Evolutionary conservation across 345 rosid genomes (phyloP).

Genomic region (Microthlaspi erraticum): DNA sequence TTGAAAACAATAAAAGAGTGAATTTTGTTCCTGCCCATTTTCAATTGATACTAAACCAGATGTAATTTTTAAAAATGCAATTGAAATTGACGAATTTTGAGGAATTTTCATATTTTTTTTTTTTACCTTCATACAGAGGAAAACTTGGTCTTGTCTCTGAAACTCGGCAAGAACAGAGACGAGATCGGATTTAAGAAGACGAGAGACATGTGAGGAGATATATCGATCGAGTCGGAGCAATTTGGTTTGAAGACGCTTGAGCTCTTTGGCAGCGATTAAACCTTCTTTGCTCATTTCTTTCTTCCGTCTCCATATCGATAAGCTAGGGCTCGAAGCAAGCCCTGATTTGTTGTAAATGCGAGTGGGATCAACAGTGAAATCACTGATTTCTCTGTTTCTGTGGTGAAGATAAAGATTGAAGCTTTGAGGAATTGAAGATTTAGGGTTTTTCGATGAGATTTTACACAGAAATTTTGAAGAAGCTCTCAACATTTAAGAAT

Average conservation of each 20-base stretch:
- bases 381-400: neutral
- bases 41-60: neutral
- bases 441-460: conserved; percentile 35
- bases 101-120: neutral
- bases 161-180: conserved; percentile 84
- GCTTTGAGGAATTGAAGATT: conserved; percentile 25
- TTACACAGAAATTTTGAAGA: conserved; percentile 8
- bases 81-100: conserved; percentile 2
- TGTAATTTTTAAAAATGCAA: neutral
- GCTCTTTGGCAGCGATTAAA: conserved; percentile 76
- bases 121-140: conserved; percentile 87
- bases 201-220: conserved; percentile 71
- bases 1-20: no score
- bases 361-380: neutral
- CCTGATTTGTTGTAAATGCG: conserved; percentile 41
- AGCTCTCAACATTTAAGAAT: conserved; percentile 20
- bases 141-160: conserved; percentile 89
- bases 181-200: conserved; percentile 88
- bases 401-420: conserved; percentile 16
- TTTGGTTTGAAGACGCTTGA: conserved; percentile 71
- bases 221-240: conserved; percentile 64
- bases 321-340: conserved; percentile 76
- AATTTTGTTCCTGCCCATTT: no score
- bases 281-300: conserved; percentile 93
- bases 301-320: conserved; percentile 98